A percentile compares a stretch with the other conserved stretches of the same genome.
These are phyloP conservation scores for Nannochloris sp. DNA, from an alignment of 139 green algal genomes.

Conservation along the genomic window DNA sequence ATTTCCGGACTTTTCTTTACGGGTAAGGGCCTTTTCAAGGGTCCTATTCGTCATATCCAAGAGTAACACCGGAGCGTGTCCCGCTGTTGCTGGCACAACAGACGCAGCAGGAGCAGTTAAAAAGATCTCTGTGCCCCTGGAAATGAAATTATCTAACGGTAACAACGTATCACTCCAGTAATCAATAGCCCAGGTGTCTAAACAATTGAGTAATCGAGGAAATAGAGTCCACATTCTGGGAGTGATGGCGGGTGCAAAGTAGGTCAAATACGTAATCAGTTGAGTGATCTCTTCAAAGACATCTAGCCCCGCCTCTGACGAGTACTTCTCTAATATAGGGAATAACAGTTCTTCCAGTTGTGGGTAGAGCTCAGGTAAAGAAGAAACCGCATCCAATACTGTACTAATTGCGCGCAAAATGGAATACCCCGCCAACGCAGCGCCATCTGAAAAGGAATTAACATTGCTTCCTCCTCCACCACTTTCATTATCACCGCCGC, in stretches of 20 bases:
- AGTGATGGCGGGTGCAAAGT: slow-evolving; percentile 68
- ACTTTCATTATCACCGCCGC: slow-evolving; percentile 18
- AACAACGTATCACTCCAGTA: slow-evolving; percentile 79
- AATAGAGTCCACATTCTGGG: slow-evolving; percentile 83
- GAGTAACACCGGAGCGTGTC: too few relatives aligned
- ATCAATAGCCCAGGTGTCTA: slow-evolving; percentile 80
- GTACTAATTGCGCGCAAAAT: slow-evolving; percentile 85
- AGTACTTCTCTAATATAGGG: slow-evolving; percentile 76
- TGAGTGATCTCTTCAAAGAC: slow-evolving; percentile 78
- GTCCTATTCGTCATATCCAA: background rate
- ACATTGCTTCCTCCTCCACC: background rate
- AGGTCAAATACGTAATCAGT: slow-evolving; percentile 89
- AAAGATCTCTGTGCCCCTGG: slow-evolving; percentile 64
- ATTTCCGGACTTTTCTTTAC: background rate
- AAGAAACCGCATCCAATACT: slow-evolving; percentile 75
- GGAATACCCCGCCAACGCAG: slow-evolving; percentile 70
- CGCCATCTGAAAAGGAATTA: slow-evolving; percentile 16
- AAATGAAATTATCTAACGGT: slow-evolving; percentile 93
- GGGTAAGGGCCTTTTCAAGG: background rate
- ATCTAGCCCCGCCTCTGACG: slow-evolving; percentile 64
- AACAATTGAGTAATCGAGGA: slow-evolving; percentile 62
- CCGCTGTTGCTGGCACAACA: too few relatives aligned
- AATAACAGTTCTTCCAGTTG: slow-evolving; percentile 79
- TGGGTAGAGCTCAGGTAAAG: slow-evolving; percentile 64
- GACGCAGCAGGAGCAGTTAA: slow-evolving; percentile 23